Evolutionary conservation across 495 filamentous ascomycete species (phyloP), one percentile per base, ranked within the genome.

Genomic region (Margaritispora aquatica): DNA sequence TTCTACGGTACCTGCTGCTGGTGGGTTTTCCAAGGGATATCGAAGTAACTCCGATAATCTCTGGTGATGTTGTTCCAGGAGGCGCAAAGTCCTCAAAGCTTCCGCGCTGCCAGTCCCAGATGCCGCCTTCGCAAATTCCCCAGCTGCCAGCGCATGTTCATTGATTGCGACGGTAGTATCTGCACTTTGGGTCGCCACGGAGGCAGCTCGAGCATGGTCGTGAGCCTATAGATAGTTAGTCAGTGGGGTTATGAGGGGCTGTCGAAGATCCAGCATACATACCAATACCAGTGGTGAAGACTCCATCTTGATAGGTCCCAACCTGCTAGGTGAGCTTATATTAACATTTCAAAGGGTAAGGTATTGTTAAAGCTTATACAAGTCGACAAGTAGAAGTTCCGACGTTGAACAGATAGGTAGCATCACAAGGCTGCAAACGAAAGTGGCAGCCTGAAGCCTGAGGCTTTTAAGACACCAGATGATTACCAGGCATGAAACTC

Each of bases 91-190:
- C 49, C 94, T 84, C 57, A 94, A 71, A 9, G 92, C 94, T 77
- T 97, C 94, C 56, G 77, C 75, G 68, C 95, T 92, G 11, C 77
- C 78, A 10, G 89, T 94, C 26, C 76, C 78, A 62, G 84, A 83
- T 15, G 88, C 84, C 26, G 90, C 92, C 29, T 86, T 87, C 49
- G 91, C 84, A 72, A 96, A 97, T 65, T 96, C 89, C 52, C 85
- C 88, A 1, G 94, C 94, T 21, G 94, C 94, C 36, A 90, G 79
- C 58, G 92, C 85, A 75, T 97, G 92, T 68, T 96, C 88, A 63
- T 87, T 86, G 59, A 89, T 87, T 17, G 93, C 92, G 23, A 87
- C 83, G 3, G 86, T 86, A 20, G 88, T 87, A 62, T 92, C 88
- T 11, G 87, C 77, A 27, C 85, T 84, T 61, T 87, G 84, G 55